Conservation (phyloP, 306 rosid genomes). For the Dryas alaskensis region DNA sequence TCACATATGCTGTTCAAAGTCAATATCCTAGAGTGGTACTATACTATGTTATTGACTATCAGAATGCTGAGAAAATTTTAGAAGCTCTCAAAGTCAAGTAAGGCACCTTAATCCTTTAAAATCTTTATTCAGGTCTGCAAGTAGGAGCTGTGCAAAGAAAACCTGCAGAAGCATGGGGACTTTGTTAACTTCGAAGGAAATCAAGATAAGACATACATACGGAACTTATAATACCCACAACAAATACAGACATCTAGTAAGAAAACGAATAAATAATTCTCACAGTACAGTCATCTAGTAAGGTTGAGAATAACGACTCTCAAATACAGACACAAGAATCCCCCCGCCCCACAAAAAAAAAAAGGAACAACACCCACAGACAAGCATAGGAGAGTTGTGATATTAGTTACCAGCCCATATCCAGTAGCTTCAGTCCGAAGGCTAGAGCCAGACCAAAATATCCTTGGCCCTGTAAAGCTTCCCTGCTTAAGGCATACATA, state of each 20-base stretch:
- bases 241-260: background rate
- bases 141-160: constrained; percentile 97
- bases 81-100: constrained; percentile 29
- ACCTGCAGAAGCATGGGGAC: constrained; percentile 62
- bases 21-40: constrained; percentile 7
- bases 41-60: constrained; percentile 20
- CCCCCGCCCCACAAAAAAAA: constrained; percentile 1
- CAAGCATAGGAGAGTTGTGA: constrained; percentile 21
- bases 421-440: constrained; percentile 99
- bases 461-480: constrained; percentile 97
- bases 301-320: no score
- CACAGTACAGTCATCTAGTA: background rate
- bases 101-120: constrained; percentile 93
- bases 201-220: constrained; percentile 19
- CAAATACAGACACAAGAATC: no score
- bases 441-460: constrained; percentile 99
- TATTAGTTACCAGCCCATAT: constrained; percentile 88
- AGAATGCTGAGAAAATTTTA: constrained; percentile 21
- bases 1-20: constrained; percentile 2
- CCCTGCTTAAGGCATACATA: constrained; percentile 78
- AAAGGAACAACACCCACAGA: constrained; percentile 19
- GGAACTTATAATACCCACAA: constrained; percentile 3
- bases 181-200: constrained; percentile 17
- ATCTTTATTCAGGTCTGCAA: constrained; percentile 94
- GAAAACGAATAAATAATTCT: background rate